These are phyloP conservation scores for Botrytis fragariae DNA, from an alignment of 2,329 filamentous ascomycete species.

Conservation along the genomic window DNA sequence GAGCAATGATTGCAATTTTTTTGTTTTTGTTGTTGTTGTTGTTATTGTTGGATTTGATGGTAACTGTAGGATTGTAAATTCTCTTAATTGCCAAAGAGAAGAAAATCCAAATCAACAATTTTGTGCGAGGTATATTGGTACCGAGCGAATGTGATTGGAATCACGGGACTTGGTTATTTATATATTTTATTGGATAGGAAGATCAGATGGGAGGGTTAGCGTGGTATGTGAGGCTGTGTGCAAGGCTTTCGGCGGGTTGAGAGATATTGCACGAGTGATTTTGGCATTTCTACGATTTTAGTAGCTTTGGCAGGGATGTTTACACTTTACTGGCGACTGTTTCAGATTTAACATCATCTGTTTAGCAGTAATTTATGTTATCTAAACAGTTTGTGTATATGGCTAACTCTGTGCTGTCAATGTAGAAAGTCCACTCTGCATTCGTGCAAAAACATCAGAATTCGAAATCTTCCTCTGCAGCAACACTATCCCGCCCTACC, in stretches of 20 bases:
- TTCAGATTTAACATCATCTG: accelerated
- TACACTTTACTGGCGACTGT: no score
- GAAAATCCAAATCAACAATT: not conserved
- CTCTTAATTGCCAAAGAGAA: not conserved
- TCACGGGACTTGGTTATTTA: not conserved
- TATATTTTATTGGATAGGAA: not conserved
- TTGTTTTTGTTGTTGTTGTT: not conserved
- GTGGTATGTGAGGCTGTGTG: not conserved
- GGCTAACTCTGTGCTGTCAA: not conserved
- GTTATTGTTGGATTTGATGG: not conserved
- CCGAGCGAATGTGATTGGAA: not conserved
- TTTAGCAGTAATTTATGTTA: not conserved
- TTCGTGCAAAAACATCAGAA: not conserved
- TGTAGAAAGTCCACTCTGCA: no score
- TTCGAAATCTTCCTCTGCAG: not conserved
- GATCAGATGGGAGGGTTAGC: not conserved
- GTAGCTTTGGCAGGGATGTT: not conserved
- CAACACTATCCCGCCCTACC: not conserved
- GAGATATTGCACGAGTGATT: not conserved
- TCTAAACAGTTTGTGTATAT: not conserved
- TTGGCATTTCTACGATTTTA: not conserved
- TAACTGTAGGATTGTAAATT: not conserved
- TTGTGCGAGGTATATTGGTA: not conserved
- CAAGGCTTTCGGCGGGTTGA: not conserved
- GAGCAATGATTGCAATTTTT: accelerated